Conservation (phyloP, 2,329 filamentous ascomycete genomes). For the Stromatinia cepivora region DNA sequence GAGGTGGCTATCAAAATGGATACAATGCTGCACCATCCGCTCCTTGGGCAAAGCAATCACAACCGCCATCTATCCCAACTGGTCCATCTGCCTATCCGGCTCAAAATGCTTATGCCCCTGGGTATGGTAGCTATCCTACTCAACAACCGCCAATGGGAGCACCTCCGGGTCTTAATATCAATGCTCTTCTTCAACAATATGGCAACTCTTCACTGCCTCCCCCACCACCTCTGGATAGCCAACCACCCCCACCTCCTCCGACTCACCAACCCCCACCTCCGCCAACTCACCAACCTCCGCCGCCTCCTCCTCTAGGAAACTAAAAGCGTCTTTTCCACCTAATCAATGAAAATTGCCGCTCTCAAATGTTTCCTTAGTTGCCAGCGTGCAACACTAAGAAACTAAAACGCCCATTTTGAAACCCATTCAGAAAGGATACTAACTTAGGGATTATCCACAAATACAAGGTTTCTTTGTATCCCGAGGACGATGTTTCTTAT, state of each 20-base stretch:
- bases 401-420: neutral
- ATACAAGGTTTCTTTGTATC: neutral
- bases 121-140: conserved; percentile 43
- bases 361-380: neutral
- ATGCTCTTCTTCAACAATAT: conserved; percentile 66
- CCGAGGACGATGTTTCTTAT: neutral
- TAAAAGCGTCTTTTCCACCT: neutral
- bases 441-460: conserved; percentile 7
- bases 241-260: conserved; percentile 43
- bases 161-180: conserved; percentile 46
- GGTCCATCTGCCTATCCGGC: conserved; percentile 41
- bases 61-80: conserved; percentile 43
- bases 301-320: conserved; percentile 29
- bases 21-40: conserved; percentile 52
- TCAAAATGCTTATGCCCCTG: conserved; percentile 50
- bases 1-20: conserved; percentile 50
- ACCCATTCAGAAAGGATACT: conserved; percentile 2
- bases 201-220: conserved; percentile 50
- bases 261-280: conserved; percentile 64
- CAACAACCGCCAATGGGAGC: conserved; percentile 48
- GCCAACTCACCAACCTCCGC: conserved; percentile 43
- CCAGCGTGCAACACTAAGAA: neutral
- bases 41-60: conserved; percentile 42
- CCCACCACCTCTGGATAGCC: conserved; percentile 48
- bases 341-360: neutral